Conservation (phyloP, 2,329 filamentous ascomycete species). For the Monilinia fructigena region DNA sequence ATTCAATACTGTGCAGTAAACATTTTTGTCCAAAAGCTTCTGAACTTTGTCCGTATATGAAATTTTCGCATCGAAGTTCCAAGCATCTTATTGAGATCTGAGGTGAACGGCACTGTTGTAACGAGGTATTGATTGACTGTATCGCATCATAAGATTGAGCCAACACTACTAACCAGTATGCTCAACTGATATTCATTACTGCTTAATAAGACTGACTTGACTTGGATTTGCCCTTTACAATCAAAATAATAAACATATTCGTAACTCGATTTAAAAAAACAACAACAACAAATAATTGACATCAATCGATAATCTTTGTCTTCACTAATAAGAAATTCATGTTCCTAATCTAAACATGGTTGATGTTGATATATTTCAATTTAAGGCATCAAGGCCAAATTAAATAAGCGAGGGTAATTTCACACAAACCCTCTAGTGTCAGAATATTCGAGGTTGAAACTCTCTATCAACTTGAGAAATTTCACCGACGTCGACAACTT, state of each 20-base stretch:
- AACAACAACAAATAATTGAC: too few relatives aligned
- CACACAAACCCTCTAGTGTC: slow-evolving; percentile 23
- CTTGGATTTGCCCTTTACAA: not conserved
- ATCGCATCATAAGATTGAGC: not conserved
- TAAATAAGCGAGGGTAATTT: slow-evolving; percentile 23
- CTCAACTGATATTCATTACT: not conserved
- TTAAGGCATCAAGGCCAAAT: slow-evolving; percentile 3
- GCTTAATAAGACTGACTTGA: not conserved
- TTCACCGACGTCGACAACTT: slow-evolving; percentile 25
- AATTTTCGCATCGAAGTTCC: too few relatives aligned
- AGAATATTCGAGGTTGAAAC: slow-evolving; percentile 18
- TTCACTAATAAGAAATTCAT: not conserved
- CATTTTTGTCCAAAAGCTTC: not conserved
- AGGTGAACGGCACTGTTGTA: too few relatives aligned
- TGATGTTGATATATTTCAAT: not conserved
- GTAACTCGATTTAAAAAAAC: too few relatives aligned
- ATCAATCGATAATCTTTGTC: too few relatives aligned
- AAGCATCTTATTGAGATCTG: not conserved
- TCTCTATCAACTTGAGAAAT: slow-evolving; percentile 19
- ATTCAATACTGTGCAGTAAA: not conserved
- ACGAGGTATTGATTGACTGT: too few relatives aligned
- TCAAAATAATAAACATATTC: not conserved
- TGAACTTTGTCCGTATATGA: not conserved
- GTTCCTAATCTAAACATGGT: not conserved
- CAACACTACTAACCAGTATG: not conserved